A percentile compares a stretch with the other conserved stretches of the same genome.
These are phyloP conservation scores for Colletotrichum tropicicola DNA, from an alignment of 2,329 filamentous ascomycete genomes.

Conservation along the genomic window DNA sequence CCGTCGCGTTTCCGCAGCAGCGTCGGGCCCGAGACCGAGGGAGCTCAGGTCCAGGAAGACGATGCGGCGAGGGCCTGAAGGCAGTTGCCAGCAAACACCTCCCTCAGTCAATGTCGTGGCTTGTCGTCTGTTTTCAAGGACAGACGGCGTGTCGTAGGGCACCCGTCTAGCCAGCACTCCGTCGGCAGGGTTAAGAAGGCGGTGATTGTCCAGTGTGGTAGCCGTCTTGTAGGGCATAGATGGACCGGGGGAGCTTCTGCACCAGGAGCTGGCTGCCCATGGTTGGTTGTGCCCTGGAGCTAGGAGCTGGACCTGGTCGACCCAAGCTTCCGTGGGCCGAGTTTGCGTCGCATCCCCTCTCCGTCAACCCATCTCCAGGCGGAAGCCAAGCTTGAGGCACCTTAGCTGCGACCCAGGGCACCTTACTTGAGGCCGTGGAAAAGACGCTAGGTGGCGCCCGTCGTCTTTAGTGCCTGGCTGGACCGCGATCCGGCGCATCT, in stretches of 20 bases:
- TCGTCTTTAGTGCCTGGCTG: slow-evolving; percentile 13
- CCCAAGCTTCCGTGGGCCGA: slow-evolving; percentile 23
- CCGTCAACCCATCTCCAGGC: slow-evolving; percentile 27
- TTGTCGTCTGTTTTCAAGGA: neutral
- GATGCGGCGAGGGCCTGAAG: neutral
- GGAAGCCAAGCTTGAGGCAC: slow-evolving; percentile 27
- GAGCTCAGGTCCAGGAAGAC: neutral
- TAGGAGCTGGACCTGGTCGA: slow-evolving; percentile 11
- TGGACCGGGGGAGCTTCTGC: neutral
- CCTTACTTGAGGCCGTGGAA: slow-evolving; percentile 26
- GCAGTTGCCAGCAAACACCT: neutral
- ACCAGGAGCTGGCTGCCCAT: neutral
- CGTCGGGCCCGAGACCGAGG: slow-evolving; percentile 11
- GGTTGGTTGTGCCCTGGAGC: slow-evolving; percentile 20
- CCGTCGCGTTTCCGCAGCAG: neutral
- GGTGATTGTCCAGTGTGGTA: neutral
- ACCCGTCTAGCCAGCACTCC: neutral
- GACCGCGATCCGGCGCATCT: neutral
- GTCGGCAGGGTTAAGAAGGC: neutral
- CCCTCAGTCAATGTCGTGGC: neutral
- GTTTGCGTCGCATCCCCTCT: slow-evolving; percentile 28
- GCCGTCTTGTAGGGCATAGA: neutral
- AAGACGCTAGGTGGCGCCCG: slow-evolving; percentile 9
- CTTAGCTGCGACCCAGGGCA: slow-evolving; percentile 26
- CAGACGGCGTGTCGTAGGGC: neutral